phyloP scores from a whole-genome alignment of 129 eudicot species.

The Lactuca saligna region DNA sequence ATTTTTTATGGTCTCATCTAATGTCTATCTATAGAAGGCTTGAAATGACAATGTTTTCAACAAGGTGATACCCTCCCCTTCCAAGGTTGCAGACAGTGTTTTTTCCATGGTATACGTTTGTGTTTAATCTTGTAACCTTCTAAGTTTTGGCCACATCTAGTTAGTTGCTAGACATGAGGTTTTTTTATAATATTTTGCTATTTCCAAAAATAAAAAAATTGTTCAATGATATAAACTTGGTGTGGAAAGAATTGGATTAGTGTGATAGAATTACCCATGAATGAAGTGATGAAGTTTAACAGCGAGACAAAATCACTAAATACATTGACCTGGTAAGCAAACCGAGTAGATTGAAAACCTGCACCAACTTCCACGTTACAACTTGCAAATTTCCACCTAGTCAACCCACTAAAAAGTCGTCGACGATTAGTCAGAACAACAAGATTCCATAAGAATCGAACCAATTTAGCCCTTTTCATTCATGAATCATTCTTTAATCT shows the following conservation, averaged over 20 bases:
- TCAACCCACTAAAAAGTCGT: constrained; percentile 21
- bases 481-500: constrained; percentile 1
- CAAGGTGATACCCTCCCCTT: too few species aligned
- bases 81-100: too few species aligned
- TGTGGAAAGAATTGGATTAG: not conserved
- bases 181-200: too few species aligned
- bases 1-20: too few species aligned
- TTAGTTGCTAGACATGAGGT: too few species aligned
- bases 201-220: too few species aligned
- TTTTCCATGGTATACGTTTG: too few species aligned
- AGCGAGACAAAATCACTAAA: not conserved
- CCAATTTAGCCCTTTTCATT: constrained; percentile 12
- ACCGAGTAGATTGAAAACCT: constrained; percentile 28
- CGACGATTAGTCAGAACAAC: not conserved
- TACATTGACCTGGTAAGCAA: constrained; percentile 26
- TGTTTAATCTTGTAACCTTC: too few species aligned
- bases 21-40: too few species aligned
- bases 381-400: constrained; percentile 10
- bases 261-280: too few species aligned
- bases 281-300: not conserved
- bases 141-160: too few species aligned
- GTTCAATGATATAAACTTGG: not conserved
- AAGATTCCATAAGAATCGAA: constrained; percentile 23
- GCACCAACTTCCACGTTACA: constrained; percentile 20
- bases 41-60: too few species aligned